Evolutionary conservation across 345 rosid species (phyloP).

Genomic region (Eucalyptus erythrocorys): DNA sequence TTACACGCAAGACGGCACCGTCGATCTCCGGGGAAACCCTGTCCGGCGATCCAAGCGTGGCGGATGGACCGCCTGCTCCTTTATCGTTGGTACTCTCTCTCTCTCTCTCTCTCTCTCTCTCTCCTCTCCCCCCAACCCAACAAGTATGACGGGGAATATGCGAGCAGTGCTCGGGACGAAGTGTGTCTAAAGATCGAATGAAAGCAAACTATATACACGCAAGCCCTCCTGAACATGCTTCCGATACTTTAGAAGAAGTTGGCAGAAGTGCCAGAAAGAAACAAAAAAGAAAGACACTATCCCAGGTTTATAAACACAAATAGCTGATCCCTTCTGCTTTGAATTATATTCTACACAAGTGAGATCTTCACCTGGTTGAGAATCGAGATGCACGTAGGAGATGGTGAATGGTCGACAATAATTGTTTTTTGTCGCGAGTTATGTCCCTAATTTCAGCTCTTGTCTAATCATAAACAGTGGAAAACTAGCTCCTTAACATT

Average conservation of each 20-base stretch:
- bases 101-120: not conserved
- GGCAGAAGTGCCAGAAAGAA: not conserved
- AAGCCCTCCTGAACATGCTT: not conserved
- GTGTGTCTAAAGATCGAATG: not conserved
- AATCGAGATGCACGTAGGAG: not conserved
- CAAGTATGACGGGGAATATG: not conserved
- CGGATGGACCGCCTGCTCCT: too few species aligned
- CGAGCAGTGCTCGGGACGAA: not conserved
- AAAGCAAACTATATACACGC: not conserved
- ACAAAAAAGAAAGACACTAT: not conserved
- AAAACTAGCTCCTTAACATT: not conserved
- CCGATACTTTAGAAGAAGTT: not conserved
- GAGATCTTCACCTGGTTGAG: not conserved
- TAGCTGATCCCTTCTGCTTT: too few species aligned
- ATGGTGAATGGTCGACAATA: not conserved
- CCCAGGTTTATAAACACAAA: not conserved
- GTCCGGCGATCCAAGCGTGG: too few species aligned
- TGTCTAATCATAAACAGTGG: not conserved
- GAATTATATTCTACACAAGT: too few species aligned
- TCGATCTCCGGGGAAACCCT: too few species aligned
- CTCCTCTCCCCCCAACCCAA: not conserved
- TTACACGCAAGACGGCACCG: too few species aligned
- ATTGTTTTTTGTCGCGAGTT: not conserved
- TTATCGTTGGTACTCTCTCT: not conserved
- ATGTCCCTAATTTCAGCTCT: not conserved